Percentiles rank a stretch among this genome's conserved stretches.
Conservation (phyloP, 1,284 basidiomycete genomes). For the Violaceomyces palustris region DNA sequence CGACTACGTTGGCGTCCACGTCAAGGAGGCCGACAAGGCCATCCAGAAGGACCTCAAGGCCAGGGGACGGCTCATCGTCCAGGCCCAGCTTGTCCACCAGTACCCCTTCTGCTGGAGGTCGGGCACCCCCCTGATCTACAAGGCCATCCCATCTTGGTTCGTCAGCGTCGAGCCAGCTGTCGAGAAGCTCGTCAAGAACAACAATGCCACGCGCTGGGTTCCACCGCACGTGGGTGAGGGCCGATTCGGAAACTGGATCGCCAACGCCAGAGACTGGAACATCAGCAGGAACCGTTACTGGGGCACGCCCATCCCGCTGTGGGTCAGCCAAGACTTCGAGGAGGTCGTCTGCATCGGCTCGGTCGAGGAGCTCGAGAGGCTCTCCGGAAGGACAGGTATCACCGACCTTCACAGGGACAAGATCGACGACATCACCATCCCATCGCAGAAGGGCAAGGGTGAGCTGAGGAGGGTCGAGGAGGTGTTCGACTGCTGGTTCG, state of each 20-base stretch:
- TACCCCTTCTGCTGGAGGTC: conserved; percentile 98
- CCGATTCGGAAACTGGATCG: conserved; percentile 94
- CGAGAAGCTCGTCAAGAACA: conserved; percentile 83
- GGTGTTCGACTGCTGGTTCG: conserved; percentile 99
- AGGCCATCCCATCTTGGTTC: conserved; percentile 94
- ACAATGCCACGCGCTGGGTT: conserved; percentile 89
- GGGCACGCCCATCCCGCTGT: conserved; percentile 96
- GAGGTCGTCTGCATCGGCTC: conserved; percentile 90
- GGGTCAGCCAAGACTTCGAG: conserved; percentile 87
- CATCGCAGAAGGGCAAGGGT: conserved; percentile 85
- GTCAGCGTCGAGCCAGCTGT: conserved; percentile 79
- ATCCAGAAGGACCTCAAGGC: conserved; percentile 89
- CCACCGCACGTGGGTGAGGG: conserved; percentile 84
- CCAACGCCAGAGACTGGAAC: conserved; percentile 98
- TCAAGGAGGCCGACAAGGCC: conserved; percentile 91
- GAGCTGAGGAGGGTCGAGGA: conserved; percentile 82
- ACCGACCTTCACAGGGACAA: conserved; percentile 91
- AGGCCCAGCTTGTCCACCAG: conserved; percentile 78
- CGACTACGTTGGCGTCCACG: conserved; percentile 83
- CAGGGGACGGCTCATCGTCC: conserved; percentile 80
- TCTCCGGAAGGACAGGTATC: conserved; percentile 80
- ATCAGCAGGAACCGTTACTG: conserved; percentile 98
- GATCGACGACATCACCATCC: conserved; percentile 94
- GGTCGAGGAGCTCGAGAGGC: conserved; percentile 76
- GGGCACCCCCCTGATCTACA: conserved; percentile 90